Evolutionary conservation across 306 rosid species (phyloP), one percentile per base, ranked within the genome.

Genomic region (Acmispon strigosus): DNA sequence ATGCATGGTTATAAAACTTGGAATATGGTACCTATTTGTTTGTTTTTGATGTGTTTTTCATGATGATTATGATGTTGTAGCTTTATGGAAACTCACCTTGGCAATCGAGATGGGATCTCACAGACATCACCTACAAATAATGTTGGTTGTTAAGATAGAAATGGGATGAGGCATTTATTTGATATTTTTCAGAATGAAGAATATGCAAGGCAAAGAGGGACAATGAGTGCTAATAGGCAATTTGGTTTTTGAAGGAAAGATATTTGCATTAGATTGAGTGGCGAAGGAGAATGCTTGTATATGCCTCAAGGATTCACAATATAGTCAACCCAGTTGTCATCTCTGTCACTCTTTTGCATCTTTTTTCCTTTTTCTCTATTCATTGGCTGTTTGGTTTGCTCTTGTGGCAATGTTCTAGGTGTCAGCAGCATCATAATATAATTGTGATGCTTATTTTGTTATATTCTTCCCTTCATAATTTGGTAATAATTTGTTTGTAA

Each of bases 371-470:
- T 36, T 7, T 6, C 10, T 36, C 1, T 61, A 32, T 49, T 8
- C 14, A 52, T 17, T 11, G 62, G 18, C 16, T 48, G 22, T 48
- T 49, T 47, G 32, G 47, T 43, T 70, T 63, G 54, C 50, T 58
- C 13, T 70, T 74, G 44, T 60, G 29, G 56, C 56, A 22, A 48
- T 67, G 34, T 52, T 39, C 22, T 36, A 29, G 63, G 56, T 39
- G 49, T 53, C 36, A 44, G 24, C 56, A 67, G 18, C 15, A 58
- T 50, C 60, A 5, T 42, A 15, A 32, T 44, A 17, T 14, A 47
- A 24, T 59, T 37, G 18, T 34, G 47, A 60, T 62, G 62, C 70
- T 68, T 67, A 48, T 50, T 43, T 47, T 47, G 58, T 76, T 56
- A 50, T 39, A 2, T 60, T 16, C 42, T 41, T 27, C 14, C 29